Conservation (phyloP, 345 rosid species). For the Eutrema heterophyllum region DNA sequence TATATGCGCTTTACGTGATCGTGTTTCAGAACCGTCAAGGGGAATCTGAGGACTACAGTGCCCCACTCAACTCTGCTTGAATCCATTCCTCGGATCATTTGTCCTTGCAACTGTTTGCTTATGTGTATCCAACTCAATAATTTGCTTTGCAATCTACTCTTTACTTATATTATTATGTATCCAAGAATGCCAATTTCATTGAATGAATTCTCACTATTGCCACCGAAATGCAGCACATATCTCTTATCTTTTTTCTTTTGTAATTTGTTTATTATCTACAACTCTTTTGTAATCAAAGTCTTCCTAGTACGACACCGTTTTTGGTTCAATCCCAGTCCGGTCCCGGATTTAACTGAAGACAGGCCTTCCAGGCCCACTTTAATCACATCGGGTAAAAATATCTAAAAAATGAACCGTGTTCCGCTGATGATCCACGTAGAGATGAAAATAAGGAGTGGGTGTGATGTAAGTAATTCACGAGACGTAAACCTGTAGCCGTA, state of each 20-base stretch:
- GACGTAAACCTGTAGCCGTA: slow-evolving; percentile 4
- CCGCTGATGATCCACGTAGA: neutral
- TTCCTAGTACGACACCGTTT: neutral
- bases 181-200: neutral
- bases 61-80: slow-evolving; percentile 52
- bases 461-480: neutral
- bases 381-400: neutral
- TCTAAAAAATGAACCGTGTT: neutral
- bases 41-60: slow-evolving; percentile 62
- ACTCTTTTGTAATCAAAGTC: neutral
- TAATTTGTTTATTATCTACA: neutral
- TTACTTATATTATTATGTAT: neutral
- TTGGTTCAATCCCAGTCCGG: neutral
- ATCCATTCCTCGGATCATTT: neutral
- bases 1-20: slow-evolving; percentile 85
- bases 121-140: neutral
- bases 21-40: slow-evolving; percentile 74
- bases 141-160: neutral
- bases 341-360: neutral
- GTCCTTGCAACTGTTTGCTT: neutral
- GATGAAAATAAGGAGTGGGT: neutral
- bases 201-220: neutral
- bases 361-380: slow-evolving; percentile 8
- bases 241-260: neutral
- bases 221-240: neutral